Conservation (phyloP, 768 basidiomycete species). For the Asterophora lycoperdoides region DNA sequence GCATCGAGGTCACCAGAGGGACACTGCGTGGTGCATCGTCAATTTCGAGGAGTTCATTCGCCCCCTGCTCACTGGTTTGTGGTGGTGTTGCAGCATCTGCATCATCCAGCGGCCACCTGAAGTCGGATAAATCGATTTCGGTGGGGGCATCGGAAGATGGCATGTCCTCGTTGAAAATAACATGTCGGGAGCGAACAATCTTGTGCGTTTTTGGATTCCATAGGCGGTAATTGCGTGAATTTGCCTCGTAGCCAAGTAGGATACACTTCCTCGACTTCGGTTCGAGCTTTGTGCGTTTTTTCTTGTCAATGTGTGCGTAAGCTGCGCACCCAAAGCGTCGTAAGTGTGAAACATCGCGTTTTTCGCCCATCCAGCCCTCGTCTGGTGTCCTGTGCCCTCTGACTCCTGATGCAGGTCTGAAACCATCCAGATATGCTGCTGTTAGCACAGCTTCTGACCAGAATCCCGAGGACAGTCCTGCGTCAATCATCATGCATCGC, state of each 20-base stretch:
- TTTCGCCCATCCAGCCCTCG: constrained; percentile 16
- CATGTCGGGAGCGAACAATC: neutral
- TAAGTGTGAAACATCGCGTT: too few relatives aligned
- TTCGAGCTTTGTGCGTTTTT: too few relatives aligned
- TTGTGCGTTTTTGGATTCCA: neutral
- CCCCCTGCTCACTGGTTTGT: too few relatives aligned
- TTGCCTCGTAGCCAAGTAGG: neutral
- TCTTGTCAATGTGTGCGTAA: too few relatives aligned
- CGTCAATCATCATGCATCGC: constrained; percentile 16
- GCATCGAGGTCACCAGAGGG: too few relatives aligned
- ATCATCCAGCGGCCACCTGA: too few relatives aligned
- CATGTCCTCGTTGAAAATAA: neutral
- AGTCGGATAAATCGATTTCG: too few relatives aligned
- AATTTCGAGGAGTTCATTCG: too few relatives aligned
- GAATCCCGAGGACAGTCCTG: constrained; percentile 17
- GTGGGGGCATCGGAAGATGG: neutral
- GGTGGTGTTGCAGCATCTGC: too few relatives aligned
- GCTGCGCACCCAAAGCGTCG: too few relatives aligned
- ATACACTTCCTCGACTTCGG: neutral
- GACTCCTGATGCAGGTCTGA: constrained; percentile 16
- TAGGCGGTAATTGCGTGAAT: too few relatives aligned
- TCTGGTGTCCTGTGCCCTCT: constrained; percentile 23
- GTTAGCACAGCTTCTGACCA: constrained; percentile 24
- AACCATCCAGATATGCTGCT: constrained; percentile 19
- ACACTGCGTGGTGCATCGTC: too few relatives aligned